Conservation (phyloP, 2,329 filamentous ascomycete genomes). For the Colletotrichum viniferum region DNA sequence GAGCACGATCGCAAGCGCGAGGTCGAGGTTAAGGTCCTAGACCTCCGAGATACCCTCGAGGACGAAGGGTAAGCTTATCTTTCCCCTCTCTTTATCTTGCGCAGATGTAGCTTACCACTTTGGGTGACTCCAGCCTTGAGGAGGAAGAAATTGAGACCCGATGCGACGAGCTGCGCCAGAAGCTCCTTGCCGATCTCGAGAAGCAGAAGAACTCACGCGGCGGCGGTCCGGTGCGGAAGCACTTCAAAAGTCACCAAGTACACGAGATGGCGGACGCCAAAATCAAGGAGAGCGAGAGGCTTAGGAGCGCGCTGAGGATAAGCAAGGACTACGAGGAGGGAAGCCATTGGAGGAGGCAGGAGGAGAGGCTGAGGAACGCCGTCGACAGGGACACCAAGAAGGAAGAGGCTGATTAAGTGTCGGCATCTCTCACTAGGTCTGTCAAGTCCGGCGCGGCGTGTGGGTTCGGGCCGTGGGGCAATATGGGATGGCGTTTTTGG, state of each 20-base stretch:
- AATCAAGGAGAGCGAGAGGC: slow-evolving; percentile 89
- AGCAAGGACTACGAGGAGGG: slow-evolving; percentile 85
- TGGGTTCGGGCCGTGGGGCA: background rate
- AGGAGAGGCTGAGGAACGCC: slow-evolving; percentile 64
- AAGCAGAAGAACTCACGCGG: slow-evolving; percentile 31
- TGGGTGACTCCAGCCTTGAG: slow-evolving; percentile 59
- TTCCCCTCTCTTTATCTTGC: background rate
- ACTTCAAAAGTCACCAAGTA: slow-evolving; percentile 89
- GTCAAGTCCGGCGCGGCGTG: background rate
- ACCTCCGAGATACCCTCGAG: slow-evolving; percentile 88
- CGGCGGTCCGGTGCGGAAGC: slow-evolving; percentile 48
- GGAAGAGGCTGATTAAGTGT: slow-evolving; percentile 19
- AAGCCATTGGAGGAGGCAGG: slow-evolving; percentile 83
- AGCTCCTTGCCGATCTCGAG: slow-evolving; percentile 44
- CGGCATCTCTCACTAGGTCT: background rate
- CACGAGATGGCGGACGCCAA: slow-evolving; percentile 97
- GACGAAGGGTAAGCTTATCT: slow-evolving; percentile 72
- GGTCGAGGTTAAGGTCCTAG: slow-evolving; percentile 92
- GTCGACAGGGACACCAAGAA: slow-evolving; percentile 41
- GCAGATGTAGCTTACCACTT: background rate
- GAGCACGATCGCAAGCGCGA: slow-evolving; percentile 92
- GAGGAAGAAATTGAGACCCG: slow-evolving; percentile 88
- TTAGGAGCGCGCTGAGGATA: slow-evolving; percentile 87
- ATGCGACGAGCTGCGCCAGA: slow-evolving; percentile 46
- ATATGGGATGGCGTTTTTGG: background rate